These are phyloP conservation scores for Aspergillus cejpii DNA, from an alignment of 2,329 filamentous ascomycete species.

Conservation along the genomic window DNA sequence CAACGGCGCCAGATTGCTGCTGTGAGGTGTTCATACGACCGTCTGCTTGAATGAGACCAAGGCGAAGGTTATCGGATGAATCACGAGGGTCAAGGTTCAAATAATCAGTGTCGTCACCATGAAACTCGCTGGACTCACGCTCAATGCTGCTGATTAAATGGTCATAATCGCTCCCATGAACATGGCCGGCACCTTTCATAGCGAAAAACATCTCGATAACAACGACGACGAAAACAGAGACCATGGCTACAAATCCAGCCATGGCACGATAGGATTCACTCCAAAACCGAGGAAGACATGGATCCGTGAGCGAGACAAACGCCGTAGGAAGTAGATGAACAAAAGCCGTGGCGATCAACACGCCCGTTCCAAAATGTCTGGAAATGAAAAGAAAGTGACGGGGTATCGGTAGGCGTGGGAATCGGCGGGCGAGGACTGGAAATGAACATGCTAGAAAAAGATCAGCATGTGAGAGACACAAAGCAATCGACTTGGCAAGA, in stretches of 20 bases:
- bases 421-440: slow-evolving; percentile 53
- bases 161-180: slow-evolving; percentile 51
- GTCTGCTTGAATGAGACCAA: slow-evolving; percentile 9
- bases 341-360: slow-evolving; percentile 53
- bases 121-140: slow-evolving; percentile 16
- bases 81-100: slow-evolving; percentile 17
- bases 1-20: slow-evolving; percentile 10
- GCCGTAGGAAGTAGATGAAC: slow-evolving; percentile 58
- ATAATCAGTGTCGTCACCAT: slow-evolving; percentile 19
- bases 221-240: slow-evolving; percentile 73
- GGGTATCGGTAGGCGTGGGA: slow-evolving; percentile 55
- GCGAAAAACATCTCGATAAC: slow-evolving; percentile 85
- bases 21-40: slow-evolving; percentile 3
- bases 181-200: slow-evolving; percentile 56
- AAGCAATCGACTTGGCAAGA: neutral
- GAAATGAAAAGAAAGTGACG: slow-evolving; percentile 54
- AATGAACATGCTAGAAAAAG: slow-evolving; percentile 50
- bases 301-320: slow-evolving; percentile 54
- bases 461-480: neutral
- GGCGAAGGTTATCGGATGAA: slow-evolving; percentile 17
- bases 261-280: slow-evolving; percentile 71
- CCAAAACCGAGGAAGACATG: slow-evolving; percentile 70
- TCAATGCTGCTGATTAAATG: slow-evolving; percentile 32
- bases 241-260: slow-evolving; percentile 74
- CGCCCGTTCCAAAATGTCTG: slow-evolving; percentile 54